Evolutionary conservation across 331 rosid genomes (phyloP).

Genomic region (Stylosanthes scabra): DNA sequence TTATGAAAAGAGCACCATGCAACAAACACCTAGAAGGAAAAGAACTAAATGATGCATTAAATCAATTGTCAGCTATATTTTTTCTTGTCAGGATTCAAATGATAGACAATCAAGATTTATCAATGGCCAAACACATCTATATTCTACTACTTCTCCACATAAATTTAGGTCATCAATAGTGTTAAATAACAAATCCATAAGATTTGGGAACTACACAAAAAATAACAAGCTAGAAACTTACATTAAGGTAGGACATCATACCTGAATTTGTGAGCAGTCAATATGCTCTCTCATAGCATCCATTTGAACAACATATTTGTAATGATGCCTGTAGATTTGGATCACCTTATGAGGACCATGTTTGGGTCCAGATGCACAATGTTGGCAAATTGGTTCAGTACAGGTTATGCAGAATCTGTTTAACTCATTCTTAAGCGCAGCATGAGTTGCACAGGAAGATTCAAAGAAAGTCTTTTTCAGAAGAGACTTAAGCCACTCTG

Average conservation of each 20-base stretch:
- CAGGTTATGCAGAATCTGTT: slow-evolving; percentile 48
- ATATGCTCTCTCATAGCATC: slow-evolving; percentile 38
- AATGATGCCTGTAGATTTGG: slow-evolving; percentile 41
- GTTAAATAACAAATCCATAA: slow-evolving; percentile 3
- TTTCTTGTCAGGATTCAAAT: no score
- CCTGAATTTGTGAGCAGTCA: slow-evolving; percentile 55
- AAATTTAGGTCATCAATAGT: neutral
- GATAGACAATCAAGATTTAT: no score
- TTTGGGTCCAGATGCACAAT: slow-evolving; percentile 36
- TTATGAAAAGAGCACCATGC: neutral
- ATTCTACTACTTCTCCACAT: no score
- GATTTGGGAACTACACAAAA: neutral
- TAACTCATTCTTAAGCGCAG: slow-evolving; percentile 33
- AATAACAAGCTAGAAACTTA: neutral
- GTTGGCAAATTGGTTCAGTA: slow-evolving; percentile 40
- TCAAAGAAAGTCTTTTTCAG: slow-evolving; percentile 39
- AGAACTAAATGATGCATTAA: neutral
- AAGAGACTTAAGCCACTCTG: slow-evolving; percentile 41
- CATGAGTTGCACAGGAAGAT: slow-evolving; percentile 30
- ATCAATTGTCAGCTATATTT: neutral
- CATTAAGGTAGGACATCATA: slow-evolving; percentile 20
- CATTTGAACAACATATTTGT: slow-evolving; percentile 42
- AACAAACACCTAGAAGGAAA: neutral
- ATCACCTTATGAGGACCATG: slow-evolving; percentile 41
- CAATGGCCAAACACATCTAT: no score